phyloP scores from a whole-genome alignment of 768 basidiomycete species.

The Aureoboletus auriporus region DNA sequence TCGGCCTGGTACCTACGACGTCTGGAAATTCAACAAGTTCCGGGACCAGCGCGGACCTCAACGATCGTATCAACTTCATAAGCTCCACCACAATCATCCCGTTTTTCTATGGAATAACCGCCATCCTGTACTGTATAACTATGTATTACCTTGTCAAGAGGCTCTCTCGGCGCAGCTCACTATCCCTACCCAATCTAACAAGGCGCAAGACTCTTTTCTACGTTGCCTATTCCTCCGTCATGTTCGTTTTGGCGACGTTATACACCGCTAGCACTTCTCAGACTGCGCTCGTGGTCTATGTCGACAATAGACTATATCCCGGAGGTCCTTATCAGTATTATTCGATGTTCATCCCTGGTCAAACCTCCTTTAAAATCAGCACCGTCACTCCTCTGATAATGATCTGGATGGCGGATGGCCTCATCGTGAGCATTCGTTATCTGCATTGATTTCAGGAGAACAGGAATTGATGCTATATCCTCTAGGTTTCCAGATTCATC shows the following conservation, averaged over 20 bases:
- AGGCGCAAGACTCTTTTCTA: slow-evolving; percentile 24
- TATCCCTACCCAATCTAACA: slow-evolving; percentile 1
- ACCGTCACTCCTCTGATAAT: slow-evolving; percentile 21
- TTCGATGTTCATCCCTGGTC: slow-evolving; percentile 20
- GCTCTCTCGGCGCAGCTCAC: slow-evolving; percentile 5
- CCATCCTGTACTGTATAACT: slow-evolving; percentile 17
- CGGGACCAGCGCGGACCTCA: slow-evolving; percentile 1
- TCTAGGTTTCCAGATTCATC: slow-evolving; percentile 24
- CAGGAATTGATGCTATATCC: background rate
- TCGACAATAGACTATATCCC: slow-evolving; percentile 26
- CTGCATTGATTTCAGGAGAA: too few relatives aligned
- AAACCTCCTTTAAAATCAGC: slow-evolving; percentile 20
- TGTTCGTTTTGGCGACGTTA: slow-evolving; percentile 27
- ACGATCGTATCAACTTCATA: slow-evolving; percentile 24
- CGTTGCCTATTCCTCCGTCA: slow-evolving; percentile 20
- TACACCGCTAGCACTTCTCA: slow-evolving; percentile 27
- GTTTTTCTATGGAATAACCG: slow-evolving; percentile 19
- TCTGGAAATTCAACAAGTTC: background rate
- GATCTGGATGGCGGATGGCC: slow-evolving; percentile 28
- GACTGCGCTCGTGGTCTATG: slow-evolving; percentile 25
- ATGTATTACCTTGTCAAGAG: slow-evolving; percentile 19
- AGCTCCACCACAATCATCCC: slow-evolving; percentile 23
- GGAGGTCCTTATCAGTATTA: slow-evolving; percentile 25
- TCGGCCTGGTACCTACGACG: background rate
- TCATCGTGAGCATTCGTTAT: slow-evolving; percentile 19